phyloP scores from a whole-genome alignment of 176 grass and related monocot genomes.

The Raddia distichophylla region DNA sequence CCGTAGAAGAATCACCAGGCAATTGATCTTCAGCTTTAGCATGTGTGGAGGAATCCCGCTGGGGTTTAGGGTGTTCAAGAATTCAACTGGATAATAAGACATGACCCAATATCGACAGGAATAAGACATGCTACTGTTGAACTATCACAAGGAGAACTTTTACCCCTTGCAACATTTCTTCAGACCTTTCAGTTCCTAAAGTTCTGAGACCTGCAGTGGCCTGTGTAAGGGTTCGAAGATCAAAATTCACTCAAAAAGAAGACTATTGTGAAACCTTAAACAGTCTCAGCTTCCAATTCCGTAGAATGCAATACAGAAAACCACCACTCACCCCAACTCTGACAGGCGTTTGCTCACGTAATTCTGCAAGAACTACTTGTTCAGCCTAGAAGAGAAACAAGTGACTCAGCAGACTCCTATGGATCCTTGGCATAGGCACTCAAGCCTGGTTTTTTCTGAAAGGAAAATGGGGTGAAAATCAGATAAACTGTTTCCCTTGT shows the following conservation, averaged over 20 bases:
- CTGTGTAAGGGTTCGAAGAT: constrained; percentile 50
- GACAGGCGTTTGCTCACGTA: constrained; percentile 80
- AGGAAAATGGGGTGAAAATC: constrained; percentile 33
- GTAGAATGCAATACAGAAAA: constrained; percentile 29
- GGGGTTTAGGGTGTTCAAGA: too few species aligned
- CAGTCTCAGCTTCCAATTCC: constrained; percentile 11
- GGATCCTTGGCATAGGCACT: constrained; percentile 81
- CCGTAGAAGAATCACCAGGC: too few species aligned
- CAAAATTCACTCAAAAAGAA: constrained; percentile 30
- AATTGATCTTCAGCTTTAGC: too few species aligned
- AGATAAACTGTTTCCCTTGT: constrained; percentile 18
- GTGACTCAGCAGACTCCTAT: constrained; percentile 82
- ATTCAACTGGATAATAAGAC: too few species aligned
- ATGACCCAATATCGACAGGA: constrained; percentile 37
- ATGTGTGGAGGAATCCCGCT: too few species aligned
- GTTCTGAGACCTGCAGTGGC: constrained; percentile 96
- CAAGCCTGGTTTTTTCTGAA: constrained; percentile 81
- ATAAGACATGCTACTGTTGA: constrained; percentile 24
- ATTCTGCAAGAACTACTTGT: constrained; percentile 66
- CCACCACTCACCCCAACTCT: constrained; percentile 83
- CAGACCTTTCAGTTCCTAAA: constrained; percentile 78
- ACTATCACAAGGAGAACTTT: constrained; percentile 41
- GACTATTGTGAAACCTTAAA: not conserved
- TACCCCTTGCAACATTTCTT: constrained; percentile 96
- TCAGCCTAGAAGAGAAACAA: constrained; percentile 86